A percentile compares a stretch with the other conserved stretches of the same genome.
These are phyloP conservation scores for Podaxis sp. DNA, from an alignment of 768 basidiomycete genomes.

Conservation along the genomic window DNA sequence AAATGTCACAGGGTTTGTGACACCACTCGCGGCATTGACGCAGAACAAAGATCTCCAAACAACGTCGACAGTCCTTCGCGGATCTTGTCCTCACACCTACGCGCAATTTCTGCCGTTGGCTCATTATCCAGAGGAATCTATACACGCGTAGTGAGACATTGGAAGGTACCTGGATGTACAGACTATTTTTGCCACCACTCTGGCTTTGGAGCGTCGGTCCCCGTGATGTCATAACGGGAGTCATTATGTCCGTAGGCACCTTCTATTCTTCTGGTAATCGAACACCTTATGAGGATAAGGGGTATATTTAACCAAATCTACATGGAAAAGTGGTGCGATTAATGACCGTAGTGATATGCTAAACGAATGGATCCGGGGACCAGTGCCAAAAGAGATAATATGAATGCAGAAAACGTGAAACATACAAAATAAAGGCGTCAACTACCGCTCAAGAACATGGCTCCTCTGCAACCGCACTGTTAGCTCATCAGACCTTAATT, in stretches of 20 bases:
- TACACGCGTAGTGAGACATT: not conserved
- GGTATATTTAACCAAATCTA: slow-evolving; percentile 7
- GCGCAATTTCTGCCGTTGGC: too few relatives aligned
- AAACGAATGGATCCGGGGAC: slow-evolving; percentile 6
- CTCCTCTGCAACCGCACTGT: slow-evolving; percentile 19
- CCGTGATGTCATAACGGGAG: slow-evolving; percentile 10
- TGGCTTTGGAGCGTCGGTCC: not conserved
- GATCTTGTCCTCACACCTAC: too few relatives aligned
- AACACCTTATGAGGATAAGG: not conserved
- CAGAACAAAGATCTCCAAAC: not conserved
- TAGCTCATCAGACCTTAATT: not conserved
- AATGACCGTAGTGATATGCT: not conserved
- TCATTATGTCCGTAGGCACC: not conserved
- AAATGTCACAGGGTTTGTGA: not conserved
- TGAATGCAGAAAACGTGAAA: slow-evolving; percentile 5
- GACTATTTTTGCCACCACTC: not conserved
- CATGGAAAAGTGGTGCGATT: not conserved
- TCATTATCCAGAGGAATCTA: not conserved
- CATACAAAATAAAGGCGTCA: not conserved
- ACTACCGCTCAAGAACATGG: slow-evolving; percentile 19
- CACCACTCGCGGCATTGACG: not conserved
- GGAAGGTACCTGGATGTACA: not conserved
- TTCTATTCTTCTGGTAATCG: not conserved
- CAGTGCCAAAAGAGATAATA: slow-evolving; percentile 8
- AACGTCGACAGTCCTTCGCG: not conserved